phyloP scores from a whole-genome alignment of 2,329 filamentous ascomycete genomes.

The Elsinoe australis region DNA sequence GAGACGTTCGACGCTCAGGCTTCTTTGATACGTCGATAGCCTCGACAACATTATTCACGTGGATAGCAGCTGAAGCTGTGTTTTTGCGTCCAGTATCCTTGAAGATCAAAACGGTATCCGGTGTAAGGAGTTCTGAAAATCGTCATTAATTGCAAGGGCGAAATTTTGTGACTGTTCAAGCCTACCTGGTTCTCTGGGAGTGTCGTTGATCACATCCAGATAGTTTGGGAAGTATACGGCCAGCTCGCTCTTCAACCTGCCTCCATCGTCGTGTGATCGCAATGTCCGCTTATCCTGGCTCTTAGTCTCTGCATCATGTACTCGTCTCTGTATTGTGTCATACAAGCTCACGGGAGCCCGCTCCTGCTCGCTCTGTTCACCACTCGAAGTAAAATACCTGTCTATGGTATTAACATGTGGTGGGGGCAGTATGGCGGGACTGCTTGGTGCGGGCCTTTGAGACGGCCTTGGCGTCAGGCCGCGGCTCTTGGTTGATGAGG shows the following conservation, averaged over 20 bases:
- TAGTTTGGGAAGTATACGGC: slow-evolving; percentile 89
- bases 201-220: slow-evolving; percentile 85
- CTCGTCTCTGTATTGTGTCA: slow-evolving; percentile 20
- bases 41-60: not conserved
- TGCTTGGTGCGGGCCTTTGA: not conserved
- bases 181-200: slow-evolving; percentile 56
- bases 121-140: slow-evolving; percentile 58
- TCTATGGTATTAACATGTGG: slow-evolving; percentile 9
- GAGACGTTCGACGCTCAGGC: not conserved
- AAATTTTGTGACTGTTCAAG: not conserved
- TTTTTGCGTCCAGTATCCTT: slow-evolving; percentile 45
- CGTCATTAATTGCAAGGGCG: slow-evolving; percentile 19
- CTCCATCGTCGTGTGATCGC: slow-evolving; percentile 73
- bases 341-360: slow-evolving; percentile 9
- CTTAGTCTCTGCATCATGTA: slow-evolving; percentile 24
- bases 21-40: not conserved
- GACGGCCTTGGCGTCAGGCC: slow-evolving; percentile 7
- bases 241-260: slow-evolving; percentile 83
- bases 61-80: slow-evolving; percentile 19
- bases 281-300: slow-evolving; percentile 63
- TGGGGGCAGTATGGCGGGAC: not conserved
- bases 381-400: slow-evolving; percentile 8
- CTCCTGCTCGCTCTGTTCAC: slow-evolving; percentile 12
- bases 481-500: slow-evolving; percentile 3
- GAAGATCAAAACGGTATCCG: slow-evolving; percentile 66